Evolutionary conservation across 75 land plant genomes (phyloP).

Genomic region (Adiantum capillusveneris): DNA sequence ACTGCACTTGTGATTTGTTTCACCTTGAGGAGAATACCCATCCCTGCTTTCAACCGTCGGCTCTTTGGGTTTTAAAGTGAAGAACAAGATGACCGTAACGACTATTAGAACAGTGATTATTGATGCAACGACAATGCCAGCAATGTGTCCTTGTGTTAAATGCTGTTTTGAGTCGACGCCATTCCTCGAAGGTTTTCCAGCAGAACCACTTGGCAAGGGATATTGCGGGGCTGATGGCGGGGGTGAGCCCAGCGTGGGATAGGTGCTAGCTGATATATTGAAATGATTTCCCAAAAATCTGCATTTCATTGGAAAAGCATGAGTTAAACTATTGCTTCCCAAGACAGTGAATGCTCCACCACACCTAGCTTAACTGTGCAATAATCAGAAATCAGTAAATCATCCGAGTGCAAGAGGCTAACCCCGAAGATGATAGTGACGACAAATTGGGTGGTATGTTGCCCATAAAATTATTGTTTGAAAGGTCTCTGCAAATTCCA

Average conservation of each 20-base stretch:
- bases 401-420: not conserved
- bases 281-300: slow-evolving; percentile 24
- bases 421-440: slow-evolving; percentile 19
- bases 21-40: no score
- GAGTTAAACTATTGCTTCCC: no score
- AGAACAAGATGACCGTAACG: slow-evolving; percentile 20
- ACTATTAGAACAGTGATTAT: slow-evolving; percentile 7
- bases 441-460: slow-evolving; percentile 20
- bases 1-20: no score
- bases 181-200: no score
- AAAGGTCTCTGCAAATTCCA: slow-evolving; percentile 14
- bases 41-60: not conserved
- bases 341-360: no score
- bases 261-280: not conserved
- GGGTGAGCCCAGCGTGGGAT: slow-evolving; percentile 4
- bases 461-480: slow-evolving; percentile 28
- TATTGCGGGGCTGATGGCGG: slow-evolving; percentile 26
- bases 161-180: not conserved
- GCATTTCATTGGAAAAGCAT: no score
- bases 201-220: no score
- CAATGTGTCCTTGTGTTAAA: slow-evolving; percentile 19
- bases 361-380: no score
- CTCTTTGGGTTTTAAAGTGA: slow-evolving; percentile 12
- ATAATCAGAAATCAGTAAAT: no score
- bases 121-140: slow-evolving; percentile 27